These are phyloP conservation scores for Xylogone sp. DNA, from an alignment of 2,329 filamentous ascomycete genomes.

Conservation along the genomic window DNA sequence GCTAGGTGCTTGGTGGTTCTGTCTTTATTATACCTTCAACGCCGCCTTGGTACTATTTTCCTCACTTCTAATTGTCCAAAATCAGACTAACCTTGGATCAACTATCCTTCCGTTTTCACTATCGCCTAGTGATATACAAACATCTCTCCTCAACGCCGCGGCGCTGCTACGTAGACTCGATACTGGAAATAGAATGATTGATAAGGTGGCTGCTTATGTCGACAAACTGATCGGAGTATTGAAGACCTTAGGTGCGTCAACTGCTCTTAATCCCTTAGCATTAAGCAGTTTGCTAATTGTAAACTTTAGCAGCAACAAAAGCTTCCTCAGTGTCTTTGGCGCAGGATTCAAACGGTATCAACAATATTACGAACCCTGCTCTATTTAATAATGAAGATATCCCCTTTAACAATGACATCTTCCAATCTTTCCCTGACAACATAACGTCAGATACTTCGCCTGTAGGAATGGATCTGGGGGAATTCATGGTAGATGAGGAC, in stretches of 20 bases:
- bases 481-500: slow-evolving; percentile 34
- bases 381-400: background rate
- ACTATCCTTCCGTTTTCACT: slow-evolving; percentile 4
- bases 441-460: slow-evolving; percentile 13
- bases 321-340: background rate
- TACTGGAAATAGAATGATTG: slow-evolving; percentile 26
- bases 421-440: background rate
- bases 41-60: slow-evolving; percentile 31
- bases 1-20: slow-evolving; percentile 38
- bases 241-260: slow-evolving; percentile 3
- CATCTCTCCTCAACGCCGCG: slow-evolving; percentile 18
- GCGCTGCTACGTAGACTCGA: slow-evolving; percentile 23
- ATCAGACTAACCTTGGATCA: background rate
- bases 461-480: slow-evolving; percentile 31
- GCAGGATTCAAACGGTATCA: background rate
- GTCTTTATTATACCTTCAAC: slow-evolving; percentile 31
- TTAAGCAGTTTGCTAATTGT: background rate
- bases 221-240: slow-evolving; percentile 16
- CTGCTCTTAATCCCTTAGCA: background rate
- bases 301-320: background rate
- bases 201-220: slow-evolving; percentile 26
- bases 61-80: slow-evolving; percentile 17
- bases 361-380: background rate
- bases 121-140: slow-evolving; percentile 8
- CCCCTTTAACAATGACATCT: background rate